A percentile compares a stretch with the other conserved stretches of the same genome.
These are phyloP conservation scores for Microstegium vimineum DNA, from an alignment of 176 grass and related monocot genomes.

Conservation along the genomic window DNA sequence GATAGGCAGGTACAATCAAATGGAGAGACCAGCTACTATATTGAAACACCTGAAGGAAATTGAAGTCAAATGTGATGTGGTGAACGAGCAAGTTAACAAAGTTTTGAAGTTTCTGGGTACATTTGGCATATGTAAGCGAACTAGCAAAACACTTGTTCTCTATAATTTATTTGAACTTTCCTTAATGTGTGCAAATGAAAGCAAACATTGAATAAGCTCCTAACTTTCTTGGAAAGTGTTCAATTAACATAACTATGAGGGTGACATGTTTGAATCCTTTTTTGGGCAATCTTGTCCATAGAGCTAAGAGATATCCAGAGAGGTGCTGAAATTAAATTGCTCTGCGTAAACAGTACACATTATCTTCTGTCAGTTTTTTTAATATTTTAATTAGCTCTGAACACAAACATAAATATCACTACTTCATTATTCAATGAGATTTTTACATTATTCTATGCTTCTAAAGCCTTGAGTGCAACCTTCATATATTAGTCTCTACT, in stretches of 20 bases:
- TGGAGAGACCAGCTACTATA: neutral
- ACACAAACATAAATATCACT: neutral
- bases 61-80: neutral
- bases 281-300: neutral
- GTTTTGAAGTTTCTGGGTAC: constrained; percentile 6
- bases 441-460: neutral
- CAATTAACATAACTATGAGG: neutral
- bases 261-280: neutral
- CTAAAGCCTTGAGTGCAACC: no score
- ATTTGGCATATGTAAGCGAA: constrained; percentile 19
- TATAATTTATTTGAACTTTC: neutral
- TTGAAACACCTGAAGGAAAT: constrained; percentile 21
- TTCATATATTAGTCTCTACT: no score
- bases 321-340: neutral
- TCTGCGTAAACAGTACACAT: neutral
- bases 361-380: neutral
- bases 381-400: neutral
- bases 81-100: neutral
- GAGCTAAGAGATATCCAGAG: neutral
- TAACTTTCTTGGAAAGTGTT: neutral
- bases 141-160: neutral
- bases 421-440: neutral
- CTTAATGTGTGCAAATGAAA: neutral
- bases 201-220: neutral
- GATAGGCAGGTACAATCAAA: neutral